Percentiles rank a stretch among this genome's conserved stretches.
These are phyloP conservation scores for Amylocarpus encephaloides DNA, from an alignment of 2,329 filamentous ascomycete species.

Conservation along the genomic window DNA sequence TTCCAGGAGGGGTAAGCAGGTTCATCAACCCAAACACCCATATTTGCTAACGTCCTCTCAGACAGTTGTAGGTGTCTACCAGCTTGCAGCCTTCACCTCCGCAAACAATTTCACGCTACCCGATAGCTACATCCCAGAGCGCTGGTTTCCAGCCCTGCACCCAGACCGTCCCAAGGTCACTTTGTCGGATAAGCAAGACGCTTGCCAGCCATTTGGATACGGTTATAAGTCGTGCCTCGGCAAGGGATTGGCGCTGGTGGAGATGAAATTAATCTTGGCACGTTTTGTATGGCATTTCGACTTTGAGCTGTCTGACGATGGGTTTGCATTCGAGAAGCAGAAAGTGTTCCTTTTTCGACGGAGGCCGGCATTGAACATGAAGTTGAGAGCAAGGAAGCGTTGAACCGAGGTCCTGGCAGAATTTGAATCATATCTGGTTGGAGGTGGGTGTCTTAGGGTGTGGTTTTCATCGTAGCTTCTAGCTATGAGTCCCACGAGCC, in stretches of 20 bases:
- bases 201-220: conserved; percentile 14
- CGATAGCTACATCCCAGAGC: conserved; percentile 11
- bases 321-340: neutral
- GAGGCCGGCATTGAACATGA: neutral
- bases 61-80: conserved; percentile 1
- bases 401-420: no score
- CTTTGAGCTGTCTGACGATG: conserved; percentile 8
- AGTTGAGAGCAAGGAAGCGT: neutral
- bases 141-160: conserved; percentile 28
- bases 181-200: conserved; percentile 34
- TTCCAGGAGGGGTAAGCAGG: conserved; percentile 11
- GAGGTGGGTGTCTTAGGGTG: no score
- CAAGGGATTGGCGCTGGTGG: conserved; percentile 15
- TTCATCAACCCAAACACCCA: neutral
- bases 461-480: no score
- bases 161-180: conserved; percentile 2
- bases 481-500: no score
- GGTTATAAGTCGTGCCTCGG: conserved; percentile 19
- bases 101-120: conserved; percentile 24
- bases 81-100: neutral
- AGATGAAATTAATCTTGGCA: conserved; percentile 19
- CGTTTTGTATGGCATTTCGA: conserved; percentile 20
- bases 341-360: neutral
- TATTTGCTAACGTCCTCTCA: neutral
- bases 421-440: no score